A percentile compares a stretch with the other conserved stretches of the same genome.
phyloP scores from a whole-genome alignment of 495 filamentous ascomycete genomes.

The Bacidia gigantensis region DNA sequence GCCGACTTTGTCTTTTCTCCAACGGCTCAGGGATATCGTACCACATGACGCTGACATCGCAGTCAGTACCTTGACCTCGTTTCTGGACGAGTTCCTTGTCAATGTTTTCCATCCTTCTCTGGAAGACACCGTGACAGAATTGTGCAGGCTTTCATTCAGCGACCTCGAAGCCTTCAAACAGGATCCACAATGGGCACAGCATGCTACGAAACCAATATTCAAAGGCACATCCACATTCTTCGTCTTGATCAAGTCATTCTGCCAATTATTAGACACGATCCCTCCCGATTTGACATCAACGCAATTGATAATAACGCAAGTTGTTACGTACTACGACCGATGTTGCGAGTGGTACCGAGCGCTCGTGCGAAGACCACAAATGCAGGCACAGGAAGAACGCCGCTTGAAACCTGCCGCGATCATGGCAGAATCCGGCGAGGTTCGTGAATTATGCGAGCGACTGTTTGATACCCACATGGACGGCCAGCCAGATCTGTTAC shows the following conservation, averaged over 20 bases:
- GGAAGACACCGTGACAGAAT: conserved; percentile 84
- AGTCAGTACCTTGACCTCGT: conserved; percentile 78
- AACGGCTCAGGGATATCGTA: conserved; percentile 81
- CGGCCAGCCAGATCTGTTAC: conserved; percentile 26
- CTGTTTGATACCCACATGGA: conserved; percentile 30
- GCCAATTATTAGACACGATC: conserved; percentile 86
- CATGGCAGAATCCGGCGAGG: conserved; percentile 52
- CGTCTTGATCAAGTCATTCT: conserved; percentile 73
- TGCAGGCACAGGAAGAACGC: conserved; percentile 26
- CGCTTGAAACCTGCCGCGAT: conserved; percentile 57
- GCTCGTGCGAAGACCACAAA: conserved; percentile 18
- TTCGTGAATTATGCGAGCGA: conserved; percentile 49
- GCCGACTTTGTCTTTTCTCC: conserved; percentile 85
- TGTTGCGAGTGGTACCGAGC: conserved; percentile 79
- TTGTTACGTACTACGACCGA: conserved; percentile 79
- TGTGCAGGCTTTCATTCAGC: conserved; percentile 68
- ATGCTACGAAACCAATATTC: conserved; percentile 76
- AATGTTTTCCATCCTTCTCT: conserved; percentile 96
- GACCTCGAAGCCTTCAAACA: conserved; percentile 78
- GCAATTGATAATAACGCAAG: conserved; percentile 75
- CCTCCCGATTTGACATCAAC: conserved; percentile 95
- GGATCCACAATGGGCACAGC: conserved; percentile 65
- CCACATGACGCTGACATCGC: conserved; percentile 71
- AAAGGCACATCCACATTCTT: conserved; percentile 86
- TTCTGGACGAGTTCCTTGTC: conserved; percentile 94